These are phyloP conservation scores for Podaxis mareebaensis DNA, from an alignment of 768 basidiomycete genomes.

Conservation along the genomic window DNA sequence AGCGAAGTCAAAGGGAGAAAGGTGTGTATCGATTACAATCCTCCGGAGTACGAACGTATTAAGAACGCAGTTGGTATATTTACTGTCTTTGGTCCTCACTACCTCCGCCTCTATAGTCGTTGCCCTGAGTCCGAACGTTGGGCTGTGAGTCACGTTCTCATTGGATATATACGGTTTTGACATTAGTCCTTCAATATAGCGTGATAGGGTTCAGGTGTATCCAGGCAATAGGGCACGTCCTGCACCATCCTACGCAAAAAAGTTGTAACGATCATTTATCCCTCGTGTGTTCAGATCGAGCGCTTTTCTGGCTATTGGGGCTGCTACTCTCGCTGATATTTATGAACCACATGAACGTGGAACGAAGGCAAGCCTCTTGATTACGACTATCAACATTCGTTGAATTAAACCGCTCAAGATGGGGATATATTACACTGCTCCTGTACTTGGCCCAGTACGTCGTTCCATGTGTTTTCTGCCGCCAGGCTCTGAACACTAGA, in stretches of 20 bases:
- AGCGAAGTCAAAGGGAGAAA: constrained; percentile 80
- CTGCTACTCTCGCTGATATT: constrained; percentile 73
- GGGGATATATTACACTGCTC: constrained; percentile 76
- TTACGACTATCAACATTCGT: too few species aligned
- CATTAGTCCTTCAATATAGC: constrained; percentile 19
- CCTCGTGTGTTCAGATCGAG: constrained; percentile 25
- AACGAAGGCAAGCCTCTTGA: constrained; percentile 36
- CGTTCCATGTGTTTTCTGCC: not conserved
- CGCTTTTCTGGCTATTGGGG: constrained; percentile 68
- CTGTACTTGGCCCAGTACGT: constrained; percentile 59
- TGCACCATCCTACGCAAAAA: not conserved
- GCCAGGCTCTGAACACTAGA: not conserved
- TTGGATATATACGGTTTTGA: not conserved
- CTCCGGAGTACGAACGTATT: too few species aligned
- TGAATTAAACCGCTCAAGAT: constrained; percentile 35
- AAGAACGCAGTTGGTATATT: constrained; percentile 46
- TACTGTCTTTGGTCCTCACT: constrained; percentile 53
- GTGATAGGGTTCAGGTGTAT: constrained; percentile 70
- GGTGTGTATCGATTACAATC: constrained; percentile 33
- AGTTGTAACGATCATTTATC: not conserved
- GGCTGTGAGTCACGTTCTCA: constrained; percentile 35
- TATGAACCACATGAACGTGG: constrained; percentile 69
- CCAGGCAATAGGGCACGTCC: constrained; percentile 61
- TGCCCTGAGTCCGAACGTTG: constrained; percentile 54
- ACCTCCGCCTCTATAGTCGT: constrained; percentile 56